Base-by-base conservation (phyloP, 2,329 filamentous ascomycete species). In the Beauveria sp. region DNA sequence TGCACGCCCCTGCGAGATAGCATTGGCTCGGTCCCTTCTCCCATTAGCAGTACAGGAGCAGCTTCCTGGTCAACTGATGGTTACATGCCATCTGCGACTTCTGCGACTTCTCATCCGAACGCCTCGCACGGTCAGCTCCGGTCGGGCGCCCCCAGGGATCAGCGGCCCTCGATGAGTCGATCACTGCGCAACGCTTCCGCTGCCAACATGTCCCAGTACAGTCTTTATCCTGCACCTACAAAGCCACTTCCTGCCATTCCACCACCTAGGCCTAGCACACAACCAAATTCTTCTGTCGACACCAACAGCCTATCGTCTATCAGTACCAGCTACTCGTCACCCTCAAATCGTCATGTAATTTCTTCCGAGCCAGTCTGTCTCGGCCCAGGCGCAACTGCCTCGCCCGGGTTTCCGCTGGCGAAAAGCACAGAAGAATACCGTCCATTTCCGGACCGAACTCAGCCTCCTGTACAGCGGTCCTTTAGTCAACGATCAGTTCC, bases 221-320 rank as follows among this genome's bases (percentile, higher is more conserved):
- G 48, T 20, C 54, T 61, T 18, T 61, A 61, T 41, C 60, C 60
- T 26, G 60, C 60, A 3, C 60, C 60, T 4, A 61, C 53, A 20
- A 58, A 58, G 8, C 60, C 60, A 18, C 54, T 61, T n/a, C 60
- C 60, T 40, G 54, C 60, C 16, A 24, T 61, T n/a, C 60, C 60
- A 9, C 54, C 60, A 7, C 41, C 54, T 6, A 61, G 40, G n/a
- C 52, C 43, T 24, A 14, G 8, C 20, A 12, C 43, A 22, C 40
- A 28, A 28, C 54, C 48, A 8, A 22, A 58, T 16, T 58, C 48
- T 22, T 57, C 48, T 22, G 24, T 40, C 43, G 54, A 48, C 20
- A 58, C 60, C 18, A 41, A 53, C 40, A 61, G 60, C 30, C 20
- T 43, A 30, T 61, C 60, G n/a, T 61, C 60, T n/a, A 47, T 61